Evolutionary conservation across 2,329 filamentous ascomycete genomes (phyloP).

Genomic region (Colletotrichum tanaceti): DNA sequence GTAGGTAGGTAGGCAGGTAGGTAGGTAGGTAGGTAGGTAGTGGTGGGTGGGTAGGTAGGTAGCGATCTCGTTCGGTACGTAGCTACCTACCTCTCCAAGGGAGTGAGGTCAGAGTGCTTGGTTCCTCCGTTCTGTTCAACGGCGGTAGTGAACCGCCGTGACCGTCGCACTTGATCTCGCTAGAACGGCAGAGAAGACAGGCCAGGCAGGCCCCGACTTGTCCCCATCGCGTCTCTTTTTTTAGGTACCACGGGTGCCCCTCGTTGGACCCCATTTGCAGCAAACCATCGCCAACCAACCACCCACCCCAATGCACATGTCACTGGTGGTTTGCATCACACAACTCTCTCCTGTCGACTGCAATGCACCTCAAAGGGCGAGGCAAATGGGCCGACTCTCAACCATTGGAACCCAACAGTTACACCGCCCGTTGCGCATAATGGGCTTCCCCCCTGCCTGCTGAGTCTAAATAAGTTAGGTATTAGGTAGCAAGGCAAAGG

Average conservation of each 20-base stretch:
- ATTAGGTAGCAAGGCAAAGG: constrained; percentile 8
- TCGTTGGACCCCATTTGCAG: constrained; percentile 32
- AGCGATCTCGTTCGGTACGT: not conserved
- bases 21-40: not conserved
- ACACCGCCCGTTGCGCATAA: constrained; percentile 30
- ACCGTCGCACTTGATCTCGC: too few species aligned
- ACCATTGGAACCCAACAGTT: constrained; percentile 36
- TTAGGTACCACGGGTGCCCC: constrained; percentile 36
- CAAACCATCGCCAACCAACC: not conserved
- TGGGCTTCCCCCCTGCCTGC: constrained; percentile 13
- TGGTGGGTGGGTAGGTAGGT: not conserved
- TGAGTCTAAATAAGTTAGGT: not conserved
- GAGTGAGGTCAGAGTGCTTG: constrained; percentile 13
- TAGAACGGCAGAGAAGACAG: too few species aligned
- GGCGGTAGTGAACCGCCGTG: too few species aligned
- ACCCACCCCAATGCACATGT: not conserved
- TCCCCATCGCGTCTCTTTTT: constrained; percentile 15
- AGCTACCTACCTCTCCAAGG: too few species aligned
- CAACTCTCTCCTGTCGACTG: not conserved
- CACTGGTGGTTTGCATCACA: constrained; percentile 10
- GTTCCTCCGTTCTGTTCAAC: too few species aligned
- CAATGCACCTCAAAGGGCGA: not conserved
- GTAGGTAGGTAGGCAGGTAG: not conserved
- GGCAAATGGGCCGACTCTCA: constrained; percentile 10
- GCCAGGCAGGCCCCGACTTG: constrained; percentile 12